Percentiles rank a stretch among this genome's conserved stretches.
Conservation (phyloP, 352 stramenopile species). For the Globisporangium irregulare region DNA sequence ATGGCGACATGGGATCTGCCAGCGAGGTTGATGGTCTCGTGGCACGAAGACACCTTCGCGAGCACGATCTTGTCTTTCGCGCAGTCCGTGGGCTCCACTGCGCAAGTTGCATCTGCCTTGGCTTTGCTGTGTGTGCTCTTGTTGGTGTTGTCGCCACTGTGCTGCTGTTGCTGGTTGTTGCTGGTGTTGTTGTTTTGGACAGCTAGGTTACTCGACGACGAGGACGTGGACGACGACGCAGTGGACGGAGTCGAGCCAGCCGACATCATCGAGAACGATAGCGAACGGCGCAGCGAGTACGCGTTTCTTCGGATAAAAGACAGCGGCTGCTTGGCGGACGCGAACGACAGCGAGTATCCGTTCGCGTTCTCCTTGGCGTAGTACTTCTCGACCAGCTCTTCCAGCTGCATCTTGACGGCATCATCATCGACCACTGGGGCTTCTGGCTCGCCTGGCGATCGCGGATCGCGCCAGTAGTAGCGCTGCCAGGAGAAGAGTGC, state of each 20-base stretch:
- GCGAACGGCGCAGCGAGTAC: conserved; percentile 58
- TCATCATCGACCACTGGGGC: conserved; percentile 11
- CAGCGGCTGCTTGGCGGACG: conserved; percentile 66
- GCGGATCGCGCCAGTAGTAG: conserved; percentile 82
- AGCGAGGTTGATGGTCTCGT: conserved; percentile 16
- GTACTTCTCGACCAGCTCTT: conserved; percentile 45
- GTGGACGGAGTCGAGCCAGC: conserved; percentile 37
- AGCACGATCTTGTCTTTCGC: conserved; percentile 64
- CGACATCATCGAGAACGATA: conserved; percentile 55
- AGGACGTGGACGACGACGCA: conserved; percentile 30
- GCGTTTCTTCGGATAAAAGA: conserved; percentile 69
- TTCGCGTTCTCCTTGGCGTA: conserved; percentile 27
- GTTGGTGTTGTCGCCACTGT: conserved; percentile 21
- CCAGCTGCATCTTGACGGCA: conserved; percentile 36
- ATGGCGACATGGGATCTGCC: conserved; percentile 9
- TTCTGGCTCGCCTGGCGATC: conserved; percentile 9
- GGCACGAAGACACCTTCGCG: conserved; percentile 32
- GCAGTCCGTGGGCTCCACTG: conserved; percentile 41
- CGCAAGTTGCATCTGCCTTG: conserved; percentile 24
- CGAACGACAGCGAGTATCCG: conserved; percentile 39
- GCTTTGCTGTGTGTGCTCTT: conserved; percentile 21
- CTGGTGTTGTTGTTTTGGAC: not conserved
- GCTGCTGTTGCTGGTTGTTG: not conserved
- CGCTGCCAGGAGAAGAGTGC: conserved; percentile 87
- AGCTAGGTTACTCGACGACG: conserved; percentile 27